Evolutionary conservation across 179 eudicot species (phyloP), one percentile per base, ranked within the genome.

Genomic region (Beta corolliflora): DNA sequence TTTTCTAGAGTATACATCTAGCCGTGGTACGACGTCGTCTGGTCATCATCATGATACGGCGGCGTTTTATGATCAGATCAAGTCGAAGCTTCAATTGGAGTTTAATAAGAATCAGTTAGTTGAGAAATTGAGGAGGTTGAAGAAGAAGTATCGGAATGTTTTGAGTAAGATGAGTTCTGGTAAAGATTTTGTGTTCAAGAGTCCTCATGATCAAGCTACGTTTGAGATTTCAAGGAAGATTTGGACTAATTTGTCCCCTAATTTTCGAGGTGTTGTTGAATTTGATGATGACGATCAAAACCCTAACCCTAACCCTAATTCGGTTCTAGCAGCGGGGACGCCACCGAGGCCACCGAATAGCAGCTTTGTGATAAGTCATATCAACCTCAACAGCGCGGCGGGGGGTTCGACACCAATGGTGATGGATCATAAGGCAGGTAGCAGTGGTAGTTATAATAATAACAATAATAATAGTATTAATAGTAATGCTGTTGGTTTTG

Each of bases 1-100:
- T 19, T 96, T 96, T 73, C 86, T 91, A 0, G 98, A 91, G 0
- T 94, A 91, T 76, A 91, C 88, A 0, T 59, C 88, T 3, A 75
- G 80, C 29, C 90, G 91, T 4, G 94, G 97, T 0, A 82, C 88
- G 16, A 79, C 88, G 50, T 84, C 90, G 9, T 83, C 90, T 1
- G 90, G 90, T 2, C 93, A 94, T 54, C 94, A 93, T 58, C 91
- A 91, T 19, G 98, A 94, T 67, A 96, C 99, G 71, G 75, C 92
- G 18, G 94, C 96, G 81, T 96, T 96, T 23, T 96, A 96, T 48
- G 99, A 96, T 29, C 98, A 91, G 93, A 94, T 96, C 85, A 92
- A 87, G 88, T 70, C 76, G 7, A 96, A 88, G 74, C 83, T 96
- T 4, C 99, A 94, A 85, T 88, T 96, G 58, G 97, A 92, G 58